Conservation (phyloP, 2,329 filamentous ascomycete species). For the Verticillium albo-atrum region DNA sequence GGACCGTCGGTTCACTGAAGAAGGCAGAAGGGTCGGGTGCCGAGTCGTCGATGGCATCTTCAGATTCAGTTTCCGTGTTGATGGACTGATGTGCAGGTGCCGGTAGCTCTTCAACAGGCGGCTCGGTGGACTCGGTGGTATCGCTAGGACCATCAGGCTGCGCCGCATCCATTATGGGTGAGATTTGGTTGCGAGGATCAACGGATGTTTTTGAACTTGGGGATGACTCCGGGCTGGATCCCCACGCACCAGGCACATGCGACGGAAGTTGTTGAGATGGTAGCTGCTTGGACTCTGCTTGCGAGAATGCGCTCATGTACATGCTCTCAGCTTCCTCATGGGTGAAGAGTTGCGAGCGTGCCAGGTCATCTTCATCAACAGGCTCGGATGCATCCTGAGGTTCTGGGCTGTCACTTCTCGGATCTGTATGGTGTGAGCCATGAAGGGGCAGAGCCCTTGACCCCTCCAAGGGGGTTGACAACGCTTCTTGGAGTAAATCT, state of each 20-base stretch:
- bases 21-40: conserved; percentile 2
- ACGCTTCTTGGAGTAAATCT: background rate
- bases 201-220: background rate
- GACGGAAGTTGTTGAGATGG: conserved; percentile 18
- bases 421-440: background rate
- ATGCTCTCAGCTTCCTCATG: conserved; percentile 81
- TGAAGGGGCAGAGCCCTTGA: background rate
- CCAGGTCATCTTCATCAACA: conserved; percentile 42
- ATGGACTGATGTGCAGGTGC: background rate
- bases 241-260: conserved; percentile 51
- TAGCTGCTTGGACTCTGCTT: conserved; percentile 28
- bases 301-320: conserved; percentile 73
- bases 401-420: background rate
- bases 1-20: conserved; percentile 5
- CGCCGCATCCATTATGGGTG: background rate
- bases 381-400: background rate
- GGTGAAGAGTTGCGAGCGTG: conserved; percentile 66
- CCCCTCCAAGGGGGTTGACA: background rate
- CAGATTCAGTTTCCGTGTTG: background rate
- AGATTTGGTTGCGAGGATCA: background rate
- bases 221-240: conserved; percentile 15
- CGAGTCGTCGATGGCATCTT: background rate
- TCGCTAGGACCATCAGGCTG: background rate
- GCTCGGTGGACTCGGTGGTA: background rate
- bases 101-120: background rate